Evolutionary conservation across 192 early-diverging fungal genomes (phyloP), one percentile per base, ranked within the genome.

Genomic region (Coemansia erecta): DNA sequence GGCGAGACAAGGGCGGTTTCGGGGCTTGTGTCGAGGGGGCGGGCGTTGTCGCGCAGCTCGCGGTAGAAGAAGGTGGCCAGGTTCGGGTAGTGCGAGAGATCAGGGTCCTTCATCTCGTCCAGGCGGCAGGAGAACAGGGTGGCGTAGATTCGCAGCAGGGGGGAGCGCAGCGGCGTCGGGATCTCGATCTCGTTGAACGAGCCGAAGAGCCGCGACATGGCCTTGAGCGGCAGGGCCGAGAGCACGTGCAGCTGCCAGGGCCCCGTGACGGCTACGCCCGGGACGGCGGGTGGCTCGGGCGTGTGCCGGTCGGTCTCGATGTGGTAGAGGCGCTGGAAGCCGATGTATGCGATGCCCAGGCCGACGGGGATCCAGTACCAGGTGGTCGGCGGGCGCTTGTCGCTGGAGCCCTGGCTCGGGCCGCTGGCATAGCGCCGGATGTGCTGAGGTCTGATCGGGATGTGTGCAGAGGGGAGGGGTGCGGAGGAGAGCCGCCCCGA

Each of bases 1-100:
- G 97, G 96, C 23, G 70, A 71, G 63, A 92, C 92, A 61, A 98
- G 56, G 0, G 79, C 76, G 3, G 88, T 85, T 22, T 80, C 58
- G 11, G 63, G 54, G 14, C 52, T 22, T 35, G 17, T 12, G 8
- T 82, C 73, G 4, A 98, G 79, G 2, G 87, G 84, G n/a, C 97
- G 80, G 0, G 77, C 90, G 22, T 77, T 91, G 14, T 85, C 84
- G 51, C 90, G 89, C 24, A 98, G 73, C 63, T 88, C 85, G 33
- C 97, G 85, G 64, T 97, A 99, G 60, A 99, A 99, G 77, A 99
- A 99, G 8, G 84, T 80, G 12, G 88, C 84, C 19, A 99, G 63
- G 67, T 95, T 97, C 15, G 85, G 84, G 65, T 96, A 99, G 12
- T 81, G 69, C 3, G 69, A 80, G 21, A 98, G 68, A 66, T 91